Evolutionary conservation across 2,329 filamentous ascomycete species (phyloP).

Genomic region (Colletotrichum sublineola): DNA sequence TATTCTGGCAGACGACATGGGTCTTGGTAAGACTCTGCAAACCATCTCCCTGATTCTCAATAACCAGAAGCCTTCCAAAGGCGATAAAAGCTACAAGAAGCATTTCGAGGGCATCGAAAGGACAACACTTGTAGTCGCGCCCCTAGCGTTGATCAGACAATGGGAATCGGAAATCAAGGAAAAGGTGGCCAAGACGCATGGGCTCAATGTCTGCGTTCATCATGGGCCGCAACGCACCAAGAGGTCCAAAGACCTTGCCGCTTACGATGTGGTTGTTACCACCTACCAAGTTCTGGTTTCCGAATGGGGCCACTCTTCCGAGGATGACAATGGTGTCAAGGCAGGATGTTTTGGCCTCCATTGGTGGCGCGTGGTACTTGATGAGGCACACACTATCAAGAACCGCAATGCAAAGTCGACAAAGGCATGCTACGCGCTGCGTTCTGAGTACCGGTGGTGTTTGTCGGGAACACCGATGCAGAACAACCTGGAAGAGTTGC

Average conservation of each 20-base stretch:
- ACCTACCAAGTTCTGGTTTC: constrained; percentile 97
- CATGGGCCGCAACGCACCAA: constrained; percentile 91
- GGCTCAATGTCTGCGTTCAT: constrained; percentile 86
- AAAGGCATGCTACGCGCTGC: constrained; percentile 88
- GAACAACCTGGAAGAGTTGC: constrained; percentile 96
- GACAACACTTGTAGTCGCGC: constrained; percentile 91
- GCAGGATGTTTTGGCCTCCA: constrained; percentile 90
- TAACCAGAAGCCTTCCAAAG: constrained; percentile 78
- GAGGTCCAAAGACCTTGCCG: constrained; percentile 78
- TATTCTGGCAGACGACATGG: constrained; percentile 97
- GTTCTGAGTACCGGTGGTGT: constrained; percentile 94
- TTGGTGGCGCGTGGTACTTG: constrained; percentile 96
- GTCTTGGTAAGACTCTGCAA: constrained; percentile 95
- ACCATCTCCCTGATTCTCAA: constrained; percentile 89
- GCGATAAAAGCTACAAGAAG: constrained; percentile 73
- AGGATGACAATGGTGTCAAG: constrained; percentile 72
- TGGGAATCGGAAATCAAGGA: constrained; percentile 95
- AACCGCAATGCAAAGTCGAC: constrained; percentile 97
- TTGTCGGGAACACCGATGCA: constrained; percentile 97
- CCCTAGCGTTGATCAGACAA: constrained; percentile 93
- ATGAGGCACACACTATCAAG: constrained; percentile 98
- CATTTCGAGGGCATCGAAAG: constrained; percentile 78
- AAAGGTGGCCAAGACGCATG: constrained; percentile 78
- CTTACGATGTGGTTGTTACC: constrained; percentile 95
- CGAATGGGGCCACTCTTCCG: constrained; percentile 81